Evolutionary conservation across 164 flowering plant genomes (phyloP).

Genomic region (Umbellularia californica): DNA sequence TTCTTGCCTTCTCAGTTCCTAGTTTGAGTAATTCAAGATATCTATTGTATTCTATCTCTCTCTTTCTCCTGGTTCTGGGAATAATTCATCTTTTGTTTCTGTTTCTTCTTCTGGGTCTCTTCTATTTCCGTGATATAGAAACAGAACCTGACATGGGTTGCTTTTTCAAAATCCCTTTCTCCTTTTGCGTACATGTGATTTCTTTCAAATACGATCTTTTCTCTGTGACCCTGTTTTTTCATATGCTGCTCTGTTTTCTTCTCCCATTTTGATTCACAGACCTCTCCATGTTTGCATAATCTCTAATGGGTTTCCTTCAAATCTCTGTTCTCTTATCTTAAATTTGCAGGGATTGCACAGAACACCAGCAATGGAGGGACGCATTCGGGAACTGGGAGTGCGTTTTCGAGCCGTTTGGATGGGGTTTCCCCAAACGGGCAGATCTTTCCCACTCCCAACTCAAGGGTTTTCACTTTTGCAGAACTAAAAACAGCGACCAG

Average conservation of each 20-base stretch:
- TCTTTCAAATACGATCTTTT: background rate
- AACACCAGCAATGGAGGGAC: background rate
- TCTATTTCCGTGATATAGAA: background rate
- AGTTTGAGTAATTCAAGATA: too few species aligned
- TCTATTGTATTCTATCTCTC: too few species aligned
- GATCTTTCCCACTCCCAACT: conserved; percentile 37
- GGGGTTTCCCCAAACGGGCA: conserved; percentile 36
- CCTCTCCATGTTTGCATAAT: background rate
- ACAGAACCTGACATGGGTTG: too few species aligned
- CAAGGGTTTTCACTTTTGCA: conserved; percentile 46
- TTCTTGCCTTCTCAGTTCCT: too few species aligned
- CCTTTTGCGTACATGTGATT: background rate
- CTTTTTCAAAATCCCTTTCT: background rate
- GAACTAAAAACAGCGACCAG: conserved; percentile 43
- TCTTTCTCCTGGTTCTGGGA: background rate
- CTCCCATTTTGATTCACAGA: background rate
- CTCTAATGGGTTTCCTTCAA: background rate
- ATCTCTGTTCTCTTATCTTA: too few species aligned
- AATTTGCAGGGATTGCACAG: background rate
- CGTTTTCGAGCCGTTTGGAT: conserved; percentile 3
- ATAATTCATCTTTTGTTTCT: background rate
- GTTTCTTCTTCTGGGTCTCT: background rate
- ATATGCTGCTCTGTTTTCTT: background rate
- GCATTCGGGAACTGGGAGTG: background rate
- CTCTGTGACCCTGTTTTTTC: background rate